Base-by-base conservation (phyloP, 352 stramenopile genomes). In the Pythium plurisporium region DNA sequence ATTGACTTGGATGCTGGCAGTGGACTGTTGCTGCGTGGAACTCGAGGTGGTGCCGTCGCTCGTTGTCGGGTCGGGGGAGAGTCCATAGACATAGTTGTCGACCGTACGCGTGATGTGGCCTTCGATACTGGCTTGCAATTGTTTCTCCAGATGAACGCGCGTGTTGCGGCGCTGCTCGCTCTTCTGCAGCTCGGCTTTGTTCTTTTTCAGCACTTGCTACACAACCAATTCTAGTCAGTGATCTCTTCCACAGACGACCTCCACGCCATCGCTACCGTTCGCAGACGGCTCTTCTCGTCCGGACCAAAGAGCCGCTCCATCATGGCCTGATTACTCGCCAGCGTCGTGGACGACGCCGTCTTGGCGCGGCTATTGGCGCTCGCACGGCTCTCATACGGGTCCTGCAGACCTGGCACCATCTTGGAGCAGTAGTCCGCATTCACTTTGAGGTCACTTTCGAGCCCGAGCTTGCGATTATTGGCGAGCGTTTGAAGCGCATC, bases 81-180 rank as follows among this genome's bases (percentile, higher is more conserved):
- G 29, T 25, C 63, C 62, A 57, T 86, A 79, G 31, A 76, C 55
- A 62, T 73, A 77, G 46, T 86, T 91, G 44, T 89, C 87, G 12
- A 95, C 88, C 0, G 82, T 89, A 22, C 88, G 84, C 2, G 85
- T 94, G 58, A 95, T 86, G 64, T 96, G 85, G 11, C 86, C 81
- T 56, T 96, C 88, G 31, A 95, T 82, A 52, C 86, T 95, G 1
- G 76, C 77, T 51, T 95, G 82, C n/a, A 96, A 72, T 53, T 92
- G 83, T 31, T 93, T 91, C 57, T 96, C 86, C 38, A 94, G 73
- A 23, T 88, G 67, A 9, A 86, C 68, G 7, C 87, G 75, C 25
- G 82, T 73, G 47, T 96, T 92, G 27, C 79, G 74, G 20, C 76
- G 72, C 43, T 83, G 79, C 20, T 91, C 82, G 30, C 73, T 79